Base-by-base conservation (phyloP, 1,284 basidiomycete species). In the Leccinum holopus region DNA sequence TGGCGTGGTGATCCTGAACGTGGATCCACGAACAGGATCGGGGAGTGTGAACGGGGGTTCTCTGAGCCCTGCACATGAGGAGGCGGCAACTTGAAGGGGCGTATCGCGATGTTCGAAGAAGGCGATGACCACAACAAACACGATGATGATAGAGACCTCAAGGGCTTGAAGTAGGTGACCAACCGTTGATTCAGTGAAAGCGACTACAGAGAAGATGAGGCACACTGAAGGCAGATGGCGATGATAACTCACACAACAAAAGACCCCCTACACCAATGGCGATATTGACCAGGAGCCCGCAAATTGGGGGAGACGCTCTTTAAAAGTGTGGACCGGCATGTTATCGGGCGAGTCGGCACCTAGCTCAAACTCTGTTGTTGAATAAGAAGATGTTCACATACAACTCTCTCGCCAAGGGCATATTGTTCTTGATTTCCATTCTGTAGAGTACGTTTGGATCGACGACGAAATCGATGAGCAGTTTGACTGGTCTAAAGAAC, bases 121-220 rank as follows among this genome's bases (percentile, higher is more conserved):
- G 33, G 81, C 75, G 37, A 75, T 71, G 51, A 88, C 77, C 63
- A 88, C 80, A 63, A 82, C 75, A 69, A 82, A 84, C 25, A 90
- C 75, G 59, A 88, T 78, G 47, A 87, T 72, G 53, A 86, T 79
- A 69, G 87, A 91, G n/a, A 87, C 65, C 68, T 88, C 86, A 54
- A 86, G 73, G 16, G 85, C 85, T 67, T 87, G 85, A 61, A 92
- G 79, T 67, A 91, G 84, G 51, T 87, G 85, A n/a, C 89, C 90
- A 5, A 88, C 75, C 8, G 81, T 79, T 10, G 84, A 84, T 72
- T 91, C 90, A 2, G 88, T 84, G 69, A 91, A 90, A 61, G 80
- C 75, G 69, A 87, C 89, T 91, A 64, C 8, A 33, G 33, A 62
- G 59, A 41, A 44, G 60, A 44, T 70, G 25, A 67, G 66, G 61